Base-by-base conservation (phyloP, 495 filamentous ascomycete genomes). In the Penicillium bovifimosum region DNA sequence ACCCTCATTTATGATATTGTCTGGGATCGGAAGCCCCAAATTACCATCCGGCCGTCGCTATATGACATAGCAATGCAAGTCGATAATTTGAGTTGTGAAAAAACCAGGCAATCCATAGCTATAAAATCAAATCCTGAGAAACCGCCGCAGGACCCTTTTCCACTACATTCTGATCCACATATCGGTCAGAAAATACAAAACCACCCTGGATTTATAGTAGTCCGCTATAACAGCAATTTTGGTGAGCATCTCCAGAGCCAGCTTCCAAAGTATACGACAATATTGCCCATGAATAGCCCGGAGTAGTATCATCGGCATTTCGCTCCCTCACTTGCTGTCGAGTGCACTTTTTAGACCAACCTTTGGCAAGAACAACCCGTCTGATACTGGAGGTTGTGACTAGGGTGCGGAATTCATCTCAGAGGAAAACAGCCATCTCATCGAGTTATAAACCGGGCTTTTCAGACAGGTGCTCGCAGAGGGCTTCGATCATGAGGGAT, bases 281-380 rank as follows among this genome's bases (percentile, higher is more conserved):
- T 64, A 70, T 9, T 69, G 69, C 34, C 69, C 55, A 63, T 86
- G 80, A 16, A 84, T 68, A 13, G 76, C 67, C 20, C 76, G 70
- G 47, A 85, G 56, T 6, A 82, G 41, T 43, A 76, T 73, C 33
- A 69, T n/a, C n/a, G n/a, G n/a, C n/a, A n/a, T n/a, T n/a, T n/a
- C n/a, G n/a, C n/a, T n/a, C n/a, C n/a, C n/a, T n/a, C n/a, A n/a
- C n/a, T n/a, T n/a, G n/a, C n/a, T n/a, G n/a, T n/a, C n/a, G n/a
- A n/a, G n/a, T n/a, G n/a, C n/a, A n/a, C n/a, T n/a, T n/a, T n/a
- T n/a, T n/a, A n/a, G n/a, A n/a, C n/a, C n/a, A n/a, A n/a, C n/a
- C n/a, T n/a, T n/a, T n/a, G n/a, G n/a, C n/a, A n/a, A n/a, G n/a
- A n/a, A n/a, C n/a, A n/a, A n/a, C n/a, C n/a, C n/a, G n/a, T n/a